Percentiles rank a stretch among this genome's conserved stretches.
Evolutionary conservation across 2,329 filamentous ascomycete genomes (phyloP).

Genomic region (Elsinoe necatrix): DNA sequence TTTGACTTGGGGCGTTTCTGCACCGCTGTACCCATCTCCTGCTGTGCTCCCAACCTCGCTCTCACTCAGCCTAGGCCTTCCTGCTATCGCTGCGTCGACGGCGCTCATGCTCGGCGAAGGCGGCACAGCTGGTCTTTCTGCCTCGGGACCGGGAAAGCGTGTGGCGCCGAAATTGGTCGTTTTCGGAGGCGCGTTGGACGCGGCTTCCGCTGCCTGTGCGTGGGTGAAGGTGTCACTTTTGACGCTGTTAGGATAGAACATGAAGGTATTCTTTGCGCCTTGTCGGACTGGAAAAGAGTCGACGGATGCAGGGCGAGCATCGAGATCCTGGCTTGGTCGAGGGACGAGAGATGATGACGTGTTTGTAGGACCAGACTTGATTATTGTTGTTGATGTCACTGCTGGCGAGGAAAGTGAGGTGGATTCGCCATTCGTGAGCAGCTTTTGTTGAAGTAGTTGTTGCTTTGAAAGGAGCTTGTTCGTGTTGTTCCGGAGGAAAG

Average conservation of each 20-base stretch:
- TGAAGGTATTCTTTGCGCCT: conserved; percentile 69
- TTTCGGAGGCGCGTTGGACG: conserved; percentile 67
- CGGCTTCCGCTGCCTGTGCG: conserved; percentile 58
- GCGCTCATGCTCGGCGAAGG: conserved; percentile 77
- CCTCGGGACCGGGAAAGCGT: conserved; percentile 48
- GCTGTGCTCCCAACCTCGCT: conserved; percentile 39
- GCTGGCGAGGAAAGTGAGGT: not conserved
- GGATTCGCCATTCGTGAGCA: conserved; percentile 44
- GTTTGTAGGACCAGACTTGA: not conserved
- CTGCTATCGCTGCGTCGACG: conserved; percentile 74
- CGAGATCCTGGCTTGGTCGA: conserved; percentile 51
- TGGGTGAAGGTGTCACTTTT: conserved; percentile 50
- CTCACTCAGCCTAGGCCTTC: conserved; percentile 54
- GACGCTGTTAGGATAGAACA: conserved; percentile 68
- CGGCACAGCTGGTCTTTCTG: conserved; percentile 39
- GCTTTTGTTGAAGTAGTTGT: conserved; percentile 49
- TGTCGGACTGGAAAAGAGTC: conserved; percentile 58
- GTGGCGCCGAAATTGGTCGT: conserved; percentile 77
- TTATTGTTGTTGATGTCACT: not conserved
- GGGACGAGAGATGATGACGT: not conserved
- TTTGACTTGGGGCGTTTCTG: conserved; percentile 81
- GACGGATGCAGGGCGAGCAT: conserved; percentile 65
- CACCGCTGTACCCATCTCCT: conserved; percentile 46
- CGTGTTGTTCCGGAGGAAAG: conserved; percentile 70
- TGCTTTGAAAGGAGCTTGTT: conserved; percentile 68